Conservation (phyloP, 495 filamentous ascomycete genomes). For the Platismatia glauca region DNA sequence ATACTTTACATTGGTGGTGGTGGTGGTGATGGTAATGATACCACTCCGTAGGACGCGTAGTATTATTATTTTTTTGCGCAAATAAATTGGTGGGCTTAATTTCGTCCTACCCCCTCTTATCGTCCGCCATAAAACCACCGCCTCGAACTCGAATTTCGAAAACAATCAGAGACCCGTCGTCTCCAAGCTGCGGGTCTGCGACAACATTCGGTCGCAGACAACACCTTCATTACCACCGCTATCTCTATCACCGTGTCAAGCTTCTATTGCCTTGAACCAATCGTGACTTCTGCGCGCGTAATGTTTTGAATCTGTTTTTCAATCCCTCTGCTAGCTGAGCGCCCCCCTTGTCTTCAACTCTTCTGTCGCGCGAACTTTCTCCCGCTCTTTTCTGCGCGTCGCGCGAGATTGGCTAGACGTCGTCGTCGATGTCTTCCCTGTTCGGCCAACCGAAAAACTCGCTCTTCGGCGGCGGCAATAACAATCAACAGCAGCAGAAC, state of each 20-base stretch:
- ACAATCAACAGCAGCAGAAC: constrained; percentile 28
- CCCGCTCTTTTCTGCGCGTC: background rate
- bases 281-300: background rate
- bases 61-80: no score
- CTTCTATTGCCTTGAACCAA: background rate
- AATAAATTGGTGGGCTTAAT: no score
- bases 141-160: background rate
- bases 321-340: constrained; percentile 1
- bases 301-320: background rate
- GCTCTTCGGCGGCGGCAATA: constrained; percentile 34
- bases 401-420: background rate
- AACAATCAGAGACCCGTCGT: background rate
- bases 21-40: no score
- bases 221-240: background rate
- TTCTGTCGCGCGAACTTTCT: background rate
- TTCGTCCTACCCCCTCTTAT: no score
- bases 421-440: constrained; percentile 6
- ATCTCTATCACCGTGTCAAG: background rate
- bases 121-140: no score
- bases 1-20: no score
- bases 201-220: background rate
- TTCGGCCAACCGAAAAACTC: constrained; percentile 29
- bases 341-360: background rate
- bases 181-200: background rate
- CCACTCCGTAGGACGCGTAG: no score